Percentiles rank a stretch among this genome's conserved stretches.
Evolutionary conservation across 164 flowering plant genomes (phyloP).

Genomic region (Vitis amurensis): DNA sequence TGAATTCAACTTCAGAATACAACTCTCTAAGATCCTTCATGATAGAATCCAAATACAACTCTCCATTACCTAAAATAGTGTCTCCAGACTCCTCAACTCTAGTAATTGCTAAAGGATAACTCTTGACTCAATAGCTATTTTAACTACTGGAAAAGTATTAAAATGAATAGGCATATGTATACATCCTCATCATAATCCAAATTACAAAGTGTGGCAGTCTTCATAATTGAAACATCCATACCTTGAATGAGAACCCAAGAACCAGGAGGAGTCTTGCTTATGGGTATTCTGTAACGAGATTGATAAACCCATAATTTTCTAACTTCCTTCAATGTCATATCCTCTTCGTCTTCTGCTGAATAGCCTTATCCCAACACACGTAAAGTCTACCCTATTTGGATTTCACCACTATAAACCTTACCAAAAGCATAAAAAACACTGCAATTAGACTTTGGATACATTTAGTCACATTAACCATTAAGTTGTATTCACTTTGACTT

Average conservation of each 20-base stretch:
- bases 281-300: constrained; percentile 90
- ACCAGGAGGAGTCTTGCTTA: constrained; percentile 95
- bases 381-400: constrained; percentile 86
- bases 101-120: constrained; percentile 93
- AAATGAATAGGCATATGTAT: constrained; percentile 88
- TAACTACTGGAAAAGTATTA: constrained; percentile 92
- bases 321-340: constrained; percentile 91
- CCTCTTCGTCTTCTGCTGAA: constrained; percentile 98
- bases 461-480: constrained; percentile 94
- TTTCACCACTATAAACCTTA: constrained; percentile 87
- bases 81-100: constrained; percentile 99
- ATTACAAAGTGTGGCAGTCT: constrained; percentile 94
- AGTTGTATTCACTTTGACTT: no score
- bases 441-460: constrained; percentile 95
- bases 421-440: constrained; percentile 99
- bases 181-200: constrained; percentile 81
- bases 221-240: constrained; percentile 98
- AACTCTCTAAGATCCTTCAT: constrained; percentile 99
- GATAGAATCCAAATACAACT: constrained; percentile 92
- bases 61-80: constrained; percentile 96
- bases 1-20: constrained; percentile 98
- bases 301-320: constrained; percentile 97
- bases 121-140: constrained; percentile 90
- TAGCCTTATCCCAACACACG: constrained; percentile 97
- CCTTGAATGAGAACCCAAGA: constrained; percentile 99